phyloP scores from a whole-genome alignment of 2,329 filamentous ascomycete species.

The Alternaria burnsii region DNA sequence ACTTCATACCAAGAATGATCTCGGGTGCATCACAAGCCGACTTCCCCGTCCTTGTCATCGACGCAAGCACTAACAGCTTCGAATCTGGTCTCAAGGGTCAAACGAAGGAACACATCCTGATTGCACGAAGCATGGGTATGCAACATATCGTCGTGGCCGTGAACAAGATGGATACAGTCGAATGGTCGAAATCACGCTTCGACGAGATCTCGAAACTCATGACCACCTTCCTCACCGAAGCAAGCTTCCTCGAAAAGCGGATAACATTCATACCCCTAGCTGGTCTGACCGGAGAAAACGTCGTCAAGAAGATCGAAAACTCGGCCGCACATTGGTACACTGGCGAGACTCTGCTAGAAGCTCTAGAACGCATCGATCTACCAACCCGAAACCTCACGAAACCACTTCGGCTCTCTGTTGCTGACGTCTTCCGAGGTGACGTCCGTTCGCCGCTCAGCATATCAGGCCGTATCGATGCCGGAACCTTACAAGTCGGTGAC shows the following conservation, averaged over 20 bases:
- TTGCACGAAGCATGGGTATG: conserved; percentile 90
- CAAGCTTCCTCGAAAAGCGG: conserved; percentile 83
- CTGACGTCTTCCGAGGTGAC: conserved; percentile 83
- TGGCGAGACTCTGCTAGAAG: conserved; percentile 80
- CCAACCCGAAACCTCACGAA: conserved; percentile 75
- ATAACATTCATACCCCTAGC: conserved; percentile 90
- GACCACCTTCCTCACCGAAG: conserved; percentile 79
- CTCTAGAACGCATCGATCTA: conserved; percentile 84
- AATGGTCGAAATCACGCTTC: conserved; percentile 84
- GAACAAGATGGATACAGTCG: conserved; percentile 91
- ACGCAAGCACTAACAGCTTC: conserved; percentile 88
- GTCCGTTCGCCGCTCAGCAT: conserved; percentile 84
- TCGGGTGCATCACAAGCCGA: conserved; percentile 95
- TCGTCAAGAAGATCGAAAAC: conserved; percentile 68
- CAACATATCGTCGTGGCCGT: conserved; percentile 87
- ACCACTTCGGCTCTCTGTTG: conserved; percentile 85
- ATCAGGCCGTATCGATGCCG: conserved; percentile 84
- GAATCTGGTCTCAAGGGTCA: conserved; percentile 93
- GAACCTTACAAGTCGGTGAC: conserved; percentile 85
- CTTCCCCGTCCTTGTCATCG: conserved; percentile 92
- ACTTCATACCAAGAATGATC: conserved; percentile 99
- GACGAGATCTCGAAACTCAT: conserved; percentile 86
- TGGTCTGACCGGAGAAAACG: conserved; percentile 87
- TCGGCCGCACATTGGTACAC: conserved; percentile 75
- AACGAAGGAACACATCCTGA: conserved; percentile 89